Conservation (phyloP, 208 protist genomes). For the Crithidia brevicula region DNA sequence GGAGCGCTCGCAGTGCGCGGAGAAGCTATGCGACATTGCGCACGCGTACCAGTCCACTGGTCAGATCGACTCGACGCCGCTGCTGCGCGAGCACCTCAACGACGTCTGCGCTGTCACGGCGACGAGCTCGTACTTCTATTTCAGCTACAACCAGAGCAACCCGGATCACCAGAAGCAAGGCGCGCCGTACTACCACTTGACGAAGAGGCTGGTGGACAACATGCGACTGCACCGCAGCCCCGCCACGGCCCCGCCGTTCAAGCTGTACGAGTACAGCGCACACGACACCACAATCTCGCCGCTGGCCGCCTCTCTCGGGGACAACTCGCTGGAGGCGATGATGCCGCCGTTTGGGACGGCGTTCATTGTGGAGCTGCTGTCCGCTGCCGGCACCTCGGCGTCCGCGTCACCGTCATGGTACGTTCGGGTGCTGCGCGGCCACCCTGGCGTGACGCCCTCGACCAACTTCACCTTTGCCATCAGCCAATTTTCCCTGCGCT, state of each 20-base stretch:
- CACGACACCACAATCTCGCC: slow-evolving; percentile 73
- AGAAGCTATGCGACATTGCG: slow-evolving; percentile 60
- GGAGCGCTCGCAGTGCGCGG: slow-evolving; percentile 37
- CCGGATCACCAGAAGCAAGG: slow-evolving; percentile 51
- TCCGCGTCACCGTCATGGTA: slow-evolving; percentile 17
- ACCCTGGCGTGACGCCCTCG: slow-evolving; percentile 48
- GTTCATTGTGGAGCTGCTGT: slow-evolving; percentile 64
- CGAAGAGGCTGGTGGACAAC: slow-evolving; percentile 50
- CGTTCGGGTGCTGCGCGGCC: slow-evolving; percentile 58
- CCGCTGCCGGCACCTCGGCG: neutral
- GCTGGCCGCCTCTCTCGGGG: slow-evolving; percentile 52
- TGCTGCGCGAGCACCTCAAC: slow-evolving; percentile 35
- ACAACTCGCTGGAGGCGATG: slow-evolving; percentile 42
- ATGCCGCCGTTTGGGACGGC: slow-evolving; percentile 68
- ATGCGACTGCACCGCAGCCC: slow-evolving; percentile 32
- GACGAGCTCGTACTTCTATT: slow-evolving; percentile 31
- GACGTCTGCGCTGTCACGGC: slow-evolving; percentile 40
- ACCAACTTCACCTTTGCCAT: slow-evolving; percentile 44
- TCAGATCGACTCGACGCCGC: slow-evolving; percentile 22
- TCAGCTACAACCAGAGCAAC: slow-evolving; percentile 53
- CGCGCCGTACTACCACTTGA: slow-evolving; percentile 52
- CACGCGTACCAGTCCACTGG: slow-evolving; percentile 50
- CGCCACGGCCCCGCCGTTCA: slow-evolving; percentile 31
- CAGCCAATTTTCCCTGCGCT: slow-evolving; percentile 43
- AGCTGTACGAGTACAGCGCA: slow-evolving; percentile 75